Percentiles rank a stretch among this genome's conserved stretches.
Conservation (phyloP, 2,329 filamentous ascomycete genomes). For the Claviceps quebecensis region DNA sequence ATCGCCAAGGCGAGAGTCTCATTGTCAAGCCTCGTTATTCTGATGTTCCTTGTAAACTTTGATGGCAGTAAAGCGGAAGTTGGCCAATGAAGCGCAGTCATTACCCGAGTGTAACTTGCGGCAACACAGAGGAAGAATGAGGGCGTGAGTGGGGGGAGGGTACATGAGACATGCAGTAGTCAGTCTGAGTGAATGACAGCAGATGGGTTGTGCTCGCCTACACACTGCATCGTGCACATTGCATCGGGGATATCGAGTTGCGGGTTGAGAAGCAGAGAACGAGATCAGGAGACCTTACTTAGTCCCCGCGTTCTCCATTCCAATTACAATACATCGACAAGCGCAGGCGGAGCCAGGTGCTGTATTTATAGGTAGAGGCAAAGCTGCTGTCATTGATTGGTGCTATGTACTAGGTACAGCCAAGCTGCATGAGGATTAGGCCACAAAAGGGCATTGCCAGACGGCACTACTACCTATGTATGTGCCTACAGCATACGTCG, state of each 20-base stretch:
- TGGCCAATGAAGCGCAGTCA: not conserved
- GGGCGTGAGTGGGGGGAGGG: not conserved
- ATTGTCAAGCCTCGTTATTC: not conserved
- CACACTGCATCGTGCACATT: not conserved
- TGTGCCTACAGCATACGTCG: not conserved
- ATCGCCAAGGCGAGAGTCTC: not conserved
- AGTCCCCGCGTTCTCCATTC: no score
- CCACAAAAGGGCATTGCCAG: no score
- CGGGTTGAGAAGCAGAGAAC: not conserved
- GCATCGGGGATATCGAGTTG: not conserved
- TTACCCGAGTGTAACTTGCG: not conserved
- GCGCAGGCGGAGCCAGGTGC: no score
- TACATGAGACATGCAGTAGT: not conserved
- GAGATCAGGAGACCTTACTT: not conserved
- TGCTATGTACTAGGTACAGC: no score
- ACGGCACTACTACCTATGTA: no score
- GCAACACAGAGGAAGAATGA: not conserved
- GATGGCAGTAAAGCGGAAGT: not conserved
- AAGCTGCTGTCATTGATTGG: no score
- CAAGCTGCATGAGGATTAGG: no score
- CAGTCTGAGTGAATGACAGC: not conserved
- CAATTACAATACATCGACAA: no score
- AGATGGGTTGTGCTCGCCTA: not conserved
- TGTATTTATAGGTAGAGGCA: not conserved
- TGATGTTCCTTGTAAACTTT: not conserved